A percentile compares a stretch with the other conserved stretches of the same genome.
These are phyloP conservation scores for Mallotus japonicus DNA, from an alignment of 441 rosid species.

Conservation along the genomic window DNA sequence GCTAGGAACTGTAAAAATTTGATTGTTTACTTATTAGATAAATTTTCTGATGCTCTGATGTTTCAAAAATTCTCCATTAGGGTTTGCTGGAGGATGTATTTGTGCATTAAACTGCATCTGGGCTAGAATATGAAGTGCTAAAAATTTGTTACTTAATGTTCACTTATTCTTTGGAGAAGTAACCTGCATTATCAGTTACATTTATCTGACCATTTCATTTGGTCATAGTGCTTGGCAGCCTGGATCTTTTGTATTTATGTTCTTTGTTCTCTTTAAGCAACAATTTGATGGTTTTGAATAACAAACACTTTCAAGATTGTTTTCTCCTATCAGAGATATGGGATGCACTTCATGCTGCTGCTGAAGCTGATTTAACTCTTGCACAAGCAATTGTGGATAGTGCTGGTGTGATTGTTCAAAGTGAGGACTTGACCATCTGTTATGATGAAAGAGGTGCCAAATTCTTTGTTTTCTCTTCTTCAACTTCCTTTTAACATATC, in stretches of 20 bases:
- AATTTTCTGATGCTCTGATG: too few species aligned
- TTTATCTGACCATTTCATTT: neutral
- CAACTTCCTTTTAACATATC: neutral
- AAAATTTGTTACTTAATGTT: neutral
- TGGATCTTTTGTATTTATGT: neutral
- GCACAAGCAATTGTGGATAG: constrained; percentile 82
- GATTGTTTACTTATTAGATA: neutral
- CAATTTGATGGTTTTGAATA: neutral
- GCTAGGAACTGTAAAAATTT: neutral
- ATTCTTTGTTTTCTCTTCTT: neutral
- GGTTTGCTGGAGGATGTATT: neutral
- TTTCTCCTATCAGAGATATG: constrained; percentile 56
- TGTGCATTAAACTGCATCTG: neutral
- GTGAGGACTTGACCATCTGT: constrained; percentile 64
- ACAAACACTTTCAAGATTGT: neutral
- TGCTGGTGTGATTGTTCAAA: constrained; percentile 78
- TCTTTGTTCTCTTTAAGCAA: neutral
- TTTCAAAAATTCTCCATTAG: too few species aligned
- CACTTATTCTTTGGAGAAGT: neutral
- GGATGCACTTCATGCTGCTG: constrained; percentile 87
- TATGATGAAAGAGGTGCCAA: constrained; percentile 76
- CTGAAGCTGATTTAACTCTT: constrained; percentile 61
- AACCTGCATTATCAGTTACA: neutral
- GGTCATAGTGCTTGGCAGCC: neutral
- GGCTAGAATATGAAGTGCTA: neutral